phyloP scores from a whole-genome alignment of 805 yeast species.

The Kazachstania viticola region DNA sequence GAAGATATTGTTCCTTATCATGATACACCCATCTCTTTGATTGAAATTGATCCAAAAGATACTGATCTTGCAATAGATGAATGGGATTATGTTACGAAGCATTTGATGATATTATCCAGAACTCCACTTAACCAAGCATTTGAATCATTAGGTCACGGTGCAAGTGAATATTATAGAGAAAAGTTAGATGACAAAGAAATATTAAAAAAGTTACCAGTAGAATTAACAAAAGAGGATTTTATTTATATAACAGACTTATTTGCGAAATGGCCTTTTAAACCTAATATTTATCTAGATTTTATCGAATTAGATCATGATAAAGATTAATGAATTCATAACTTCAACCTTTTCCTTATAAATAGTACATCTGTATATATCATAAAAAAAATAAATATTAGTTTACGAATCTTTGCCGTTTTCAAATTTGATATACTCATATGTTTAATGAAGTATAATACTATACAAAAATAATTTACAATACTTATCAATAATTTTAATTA shows the following conservation, averaged over 20 bases:
- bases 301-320: no score
- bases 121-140: conserved; percentile 37
- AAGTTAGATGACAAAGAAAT: conserved; percentile 29
- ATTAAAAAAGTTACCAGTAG: conserved; percentile 34
- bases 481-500: background rate
- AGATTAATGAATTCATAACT: no score
- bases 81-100: conserved; percentile 58
- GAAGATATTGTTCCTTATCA: conserved; percentile 18
- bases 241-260: conserved; percentile 39
- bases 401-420: no score
- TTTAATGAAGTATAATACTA: no score
- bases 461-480: no score
- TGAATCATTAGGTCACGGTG: conserved; percentile 71
- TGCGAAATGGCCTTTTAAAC: conserved; percentile 80
- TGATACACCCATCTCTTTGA: conserved; percentile 35
- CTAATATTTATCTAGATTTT: conserved; percentile 36
- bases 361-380: no score
- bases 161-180: conserved; percentile 36
- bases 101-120: conserved; percentile 38
- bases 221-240: conserved; percentile 47
- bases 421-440: background rate
- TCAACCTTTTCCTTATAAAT: no score
- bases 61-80: conserved; percentile 38
- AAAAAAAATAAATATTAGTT: no score
- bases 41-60: conserved; percentile 44